These are phyloP conservation scores for Lithohypha guttulata DNA, from an alignment of 2,329 filamentous ascomycete genomes.

Conservation along the genomic window DNA sequence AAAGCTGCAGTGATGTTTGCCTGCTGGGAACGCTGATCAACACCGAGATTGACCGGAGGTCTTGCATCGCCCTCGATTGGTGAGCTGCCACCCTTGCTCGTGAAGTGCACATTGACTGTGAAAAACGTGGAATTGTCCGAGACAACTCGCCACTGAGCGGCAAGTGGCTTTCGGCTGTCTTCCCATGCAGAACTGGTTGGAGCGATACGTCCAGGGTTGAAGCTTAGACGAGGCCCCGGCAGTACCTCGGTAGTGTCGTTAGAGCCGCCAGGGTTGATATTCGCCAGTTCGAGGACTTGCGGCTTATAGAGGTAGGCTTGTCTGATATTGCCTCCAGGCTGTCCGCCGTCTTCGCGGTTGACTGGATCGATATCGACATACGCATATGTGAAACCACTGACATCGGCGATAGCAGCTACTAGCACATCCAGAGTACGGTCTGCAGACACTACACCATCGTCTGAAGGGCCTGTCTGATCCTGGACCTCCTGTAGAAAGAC, in stretches of 20 bases:
- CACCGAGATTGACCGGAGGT: conserved; percentile 55
- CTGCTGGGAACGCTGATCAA: conserved; percentile 47
- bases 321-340: conserved; percentile 62
- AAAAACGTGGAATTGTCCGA: conserved; percentile 46
- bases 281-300: conserved; percentile 44
- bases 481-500: conserved; percentile 63
- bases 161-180: conserved; percentile 55
- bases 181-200: conserved; percentile 50
- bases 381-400: conserved; percentile 44
- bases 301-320: conserved; percentile 59
- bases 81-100: conserved; percentile 55
- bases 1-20: conserved; percentile 50
- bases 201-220: conserved; percentile 59
- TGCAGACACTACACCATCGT: conserved; percentile 48
- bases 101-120: conserved; percentile 61
- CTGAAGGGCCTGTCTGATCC: conserved; percentile 51
- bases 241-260: conserved; percentile 49
- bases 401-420: conserved; percentile 38
- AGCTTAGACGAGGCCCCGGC: conserved; percentile 47
- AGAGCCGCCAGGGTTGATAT: conserved; percentile 46
- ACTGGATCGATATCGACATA: conserved; percentile 51
- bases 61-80: conserved; percentile 55
- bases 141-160: conserved; percentile 53
- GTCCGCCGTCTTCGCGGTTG: conserved; percentile 53
- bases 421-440: conserved; percentile 51